Percentiles rank a stretch among this genome's conserved stretches.
These are phyloP conservation scores for Xylogone sp. DNA, from an alignment of 2,329 filamentous ascomycete species.

Conservation along the genomic window DNA sequence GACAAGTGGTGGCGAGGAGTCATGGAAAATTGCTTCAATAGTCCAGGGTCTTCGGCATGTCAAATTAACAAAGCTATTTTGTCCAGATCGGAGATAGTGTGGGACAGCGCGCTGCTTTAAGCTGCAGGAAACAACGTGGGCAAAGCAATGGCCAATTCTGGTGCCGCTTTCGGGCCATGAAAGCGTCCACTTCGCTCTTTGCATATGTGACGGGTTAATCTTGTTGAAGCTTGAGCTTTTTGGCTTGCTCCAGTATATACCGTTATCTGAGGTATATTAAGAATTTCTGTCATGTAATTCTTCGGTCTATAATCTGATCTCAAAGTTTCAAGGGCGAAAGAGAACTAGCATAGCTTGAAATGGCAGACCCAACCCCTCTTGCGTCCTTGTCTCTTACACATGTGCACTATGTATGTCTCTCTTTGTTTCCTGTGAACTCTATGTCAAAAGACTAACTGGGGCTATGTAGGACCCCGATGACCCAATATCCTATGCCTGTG, in stretches of 20 bases:
- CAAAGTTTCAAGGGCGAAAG: background rate
- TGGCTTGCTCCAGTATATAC: too few relatives aligned
- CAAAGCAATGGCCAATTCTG: too few relatives aligned
- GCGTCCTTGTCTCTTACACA: slow-evolving; percentile 93
- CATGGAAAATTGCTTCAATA: background rate
- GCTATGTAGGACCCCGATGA: slow-evolving; percentile 73
- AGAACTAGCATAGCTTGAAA: slow-evolving; percentile 6
- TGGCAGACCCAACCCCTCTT: slow-evolving; percentile 51
- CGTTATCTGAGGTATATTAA: too few relatives aligned
- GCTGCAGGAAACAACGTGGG: background rate
- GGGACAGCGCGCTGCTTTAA: background rate
- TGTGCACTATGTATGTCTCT: slow-evolving; percentile 78
- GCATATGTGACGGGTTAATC: too few relatives aligned
- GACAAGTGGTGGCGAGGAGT: background rate
- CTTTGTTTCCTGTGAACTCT: background rate
- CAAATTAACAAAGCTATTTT: too few relatives aligned
- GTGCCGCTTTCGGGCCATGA: too few relatives aligned
- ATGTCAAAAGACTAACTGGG: slow-evolving; percentile 6
- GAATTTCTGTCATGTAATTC: background rate
- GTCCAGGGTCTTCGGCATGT: too few relatives aligned
- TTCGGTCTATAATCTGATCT: background rate
- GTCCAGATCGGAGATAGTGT: background rate
- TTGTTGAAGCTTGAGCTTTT: too few relatives aligned
- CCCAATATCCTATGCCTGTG: slow-evolving; percentile 78
- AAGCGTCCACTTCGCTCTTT: too few relatives aligned